Evolutionary conservation across 2,329 filamentous ascomycete genomes (phyloP), one percentile per base, ranked within the genome.

Genomic region (Apiospora phragmitis): DNA sequence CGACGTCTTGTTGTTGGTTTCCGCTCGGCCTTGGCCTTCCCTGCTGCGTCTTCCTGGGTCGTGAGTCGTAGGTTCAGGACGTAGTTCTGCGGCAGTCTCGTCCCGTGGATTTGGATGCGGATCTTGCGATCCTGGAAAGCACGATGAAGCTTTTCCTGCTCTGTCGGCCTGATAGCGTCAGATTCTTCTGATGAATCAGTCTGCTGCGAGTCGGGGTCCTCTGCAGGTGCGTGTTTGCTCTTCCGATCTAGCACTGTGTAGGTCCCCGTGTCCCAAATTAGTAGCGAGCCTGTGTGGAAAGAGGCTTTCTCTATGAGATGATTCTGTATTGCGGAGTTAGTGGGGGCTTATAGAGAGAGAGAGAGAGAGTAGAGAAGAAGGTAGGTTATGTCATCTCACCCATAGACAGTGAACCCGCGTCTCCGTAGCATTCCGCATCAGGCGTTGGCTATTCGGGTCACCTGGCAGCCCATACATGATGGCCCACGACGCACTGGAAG

Each of bases 401-500:
- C 88, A 90, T 42, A 90, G 76, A 75, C 85, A 89, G 77, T 91
- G 89, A 32, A 91, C 83, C 65, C 88, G 82, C 38, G 89, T 91
- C 81, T 91, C 89, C 0, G 86, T 89, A 5, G 88, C 89, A 78
- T 90, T 90, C 35, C 89, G 81, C 72, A 87, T 89, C 72, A 86
- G 72, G n/a, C 85, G 81, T 55, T 76, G 76, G 72, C 86, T 87
- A 74, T 90, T 90, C 6, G 87, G 83, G 76, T 90, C 84, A 0
- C 88, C 89, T 0, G 88, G 89, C 24, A 89, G 76, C 1, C 89
- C 89, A 75, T 90, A 91, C 88, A 90, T 90, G 73, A 91, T 84
- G 0, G 89, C 88, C 85, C 85, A 93, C 71, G 88, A 91, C 14
- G 88, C 86, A 35, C 90, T 91, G 76, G 91, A 93, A 0, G 87